A percentile compares a stretch with the other conserved stretches of the same genome.
Evolutionary conservation across 345 rosid genomes (phyloP).

Genomic region (Leavenworthia alabamica): DNA sequence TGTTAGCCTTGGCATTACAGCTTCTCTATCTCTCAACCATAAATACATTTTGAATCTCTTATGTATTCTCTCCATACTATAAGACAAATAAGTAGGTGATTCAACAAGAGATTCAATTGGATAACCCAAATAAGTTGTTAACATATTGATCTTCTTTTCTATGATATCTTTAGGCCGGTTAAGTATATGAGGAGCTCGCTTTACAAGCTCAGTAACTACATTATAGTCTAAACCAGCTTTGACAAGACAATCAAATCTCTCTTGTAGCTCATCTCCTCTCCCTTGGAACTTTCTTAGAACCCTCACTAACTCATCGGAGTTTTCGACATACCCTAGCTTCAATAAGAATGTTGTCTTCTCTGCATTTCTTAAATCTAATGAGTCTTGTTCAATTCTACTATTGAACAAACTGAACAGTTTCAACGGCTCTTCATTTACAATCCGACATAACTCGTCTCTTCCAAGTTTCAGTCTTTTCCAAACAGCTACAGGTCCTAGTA

Average conservation of each 20-base stretch:
- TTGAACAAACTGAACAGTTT: conserved; percentile 45
- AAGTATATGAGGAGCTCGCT: conserved; percentile 56
- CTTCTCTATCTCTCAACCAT: conserved; percentile 58
- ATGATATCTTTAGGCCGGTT: conserved; percentile 44
- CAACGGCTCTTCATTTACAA: conserved; percentile 49
- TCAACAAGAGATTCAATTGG: conserved; percentile 39
- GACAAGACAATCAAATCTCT: conserved; percentile 67
- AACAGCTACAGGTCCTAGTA: conserved; percentile 45
- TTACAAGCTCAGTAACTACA: conserved; percentile 49
- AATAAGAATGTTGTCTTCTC: conserved; percentile 53
- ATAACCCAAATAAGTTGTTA: conserved; percentile 46
- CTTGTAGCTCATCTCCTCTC: conserved; percentile 53
- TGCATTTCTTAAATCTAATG: conserved; percentile 21
- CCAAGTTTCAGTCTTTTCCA: conserved; percentile 36
- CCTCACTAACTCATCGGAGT: conserved; percentile 33
- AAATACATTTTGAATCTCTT: conserved; percentile 54
- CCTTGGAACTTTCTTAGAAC: conserved; percentile 56
- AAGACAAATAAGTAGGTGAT: conserved; percentile 53
- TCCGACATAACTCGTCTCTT: conserved; percentile 38
- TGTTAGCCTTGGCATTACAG: conserved; percentile 27
- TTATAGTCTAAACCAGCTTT: conserved; percentile 54
- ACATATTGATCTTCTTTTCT: conserved; percentile 47
- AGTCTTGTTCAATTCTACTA: conserved; percentile 43
- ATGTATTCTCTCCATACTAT: conserved; percentile 42
- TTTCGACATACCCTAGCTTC: conserved; percentile 48